Evolutionary conservation across 148 eudicot species (phyloP), one percentile per base, ranked within the genome.

Genomic region (Chenopodium quinoa): DNA sequence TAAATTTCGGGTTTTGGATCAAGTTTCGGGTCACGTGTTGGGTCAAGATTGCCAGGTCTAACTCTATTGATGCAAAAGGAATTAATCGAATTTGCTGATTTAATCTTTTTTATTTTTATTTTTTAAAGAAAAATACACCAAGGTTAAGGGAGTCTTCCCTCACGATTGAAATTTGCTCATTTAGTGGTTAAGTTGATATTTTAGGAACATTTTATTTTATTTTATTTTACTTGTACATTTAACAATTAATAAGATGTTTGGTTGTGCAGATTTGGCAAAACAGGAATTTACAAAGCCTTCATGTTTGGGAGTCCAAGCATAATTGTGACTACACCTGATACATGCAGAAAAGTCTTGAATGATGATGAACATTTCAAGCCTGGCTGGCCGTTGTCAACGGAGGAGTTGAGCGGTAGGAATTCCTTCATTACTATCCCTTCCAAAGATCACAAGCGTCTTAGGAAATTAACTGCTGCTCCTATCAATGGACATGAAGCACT

Each of bases 271-370:
- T 92, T 25, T 82, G 99, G 99, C 12, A 85, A 68, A 22, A 81
- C 81, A 7, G 98, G 98, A 54, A 58, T 96, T 4, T 96, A 94
- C 95, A 96, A 92, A 85, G 83, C 86, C 31, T 84, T 84, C 84
- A 91, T 96, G 99, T 96, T 94, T 77, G 97, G 98, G 11, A 90
- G 76, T 29, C 97, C 99, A 7, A 89, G 97, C 72, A 84, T 96
- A 37, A 89, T 96, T 17, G 92, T 90, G 3, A 92, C 95, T 1
- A 76, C 86, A 20, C 83, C 97, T 0, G 98, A 94, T 75, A 82
- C 83, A 25, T 88, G 92, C 86, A 87, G 85, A 78, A 91, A 79
- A 85, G 93, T 94, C 4, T 73, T 96, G 27, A 88, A 85, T 1
- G 99, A 96, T 48, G 99, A 96, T 34, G 98, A 91, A 0, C n/a